Evolutionary conservation across 371 early-diverging fungal genomes (phyloP), one percentile per base, ranked within the genome.

Genomic region (Lichtheimia corymbifera): DNA sequence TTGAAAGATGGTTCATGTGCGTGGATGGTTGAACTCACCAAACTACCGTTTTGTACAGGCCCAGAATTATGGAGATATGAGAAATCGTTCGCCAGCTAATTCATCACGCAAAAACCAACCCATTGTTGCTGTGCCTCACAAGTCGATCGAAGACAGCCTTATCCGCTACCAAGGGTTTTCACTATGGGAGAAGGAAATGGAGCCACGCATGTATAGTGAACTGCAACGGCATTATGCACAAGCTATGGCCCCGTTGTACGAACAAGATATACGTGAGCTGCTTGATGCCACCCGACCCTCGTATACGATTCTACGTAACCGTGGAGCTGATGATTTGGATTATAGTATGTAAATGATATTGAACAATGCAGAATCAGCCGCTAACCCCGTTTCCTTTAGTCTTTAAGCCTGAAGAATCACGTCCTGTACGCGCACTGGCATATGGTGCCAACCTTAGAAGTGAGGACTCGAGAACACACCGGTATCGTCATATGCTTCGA

Each of bases 141-240:
- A 91, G 25, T 65, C 75, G 0, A 70, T 95, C 5, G 93, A 94
- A 72, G 85, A 88, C 55, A 80, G 84, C 49, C 71, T 96, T 43
- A 86, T 87, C 56, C 85, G 85, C 65, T 96, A 92, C 58, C 88
- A 91, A n/a, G 92, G 92, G 0, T 78, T 96, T 58, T 83, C 91
- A 42, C 66, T 88, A n/a, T 98, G 97, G 97, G 82, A 96, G 55
- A 91, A 92, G 59, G 95, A 93, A 58, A 86, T 94, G 76, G 96
- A 97, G 62, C 85, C 94, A 6, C 74, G 93, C 27, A 84, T 91
- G 59, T 93, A 95, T 70, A 85, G 84, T 55, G 96, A 96, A 58
- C 70, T 97, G 5, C 95, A 92, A 59, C 85, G 89, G 78, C 64
- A 76, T 52, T 84, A 84, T 59, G 76, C 79, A 1, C 76, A 76